These are phyloP conservation scores for Orbilia blumenaviensis DNA, from an alignment of 2,329 filamentous ascomycete genomes.

Conservation along the genomic window DNA sequence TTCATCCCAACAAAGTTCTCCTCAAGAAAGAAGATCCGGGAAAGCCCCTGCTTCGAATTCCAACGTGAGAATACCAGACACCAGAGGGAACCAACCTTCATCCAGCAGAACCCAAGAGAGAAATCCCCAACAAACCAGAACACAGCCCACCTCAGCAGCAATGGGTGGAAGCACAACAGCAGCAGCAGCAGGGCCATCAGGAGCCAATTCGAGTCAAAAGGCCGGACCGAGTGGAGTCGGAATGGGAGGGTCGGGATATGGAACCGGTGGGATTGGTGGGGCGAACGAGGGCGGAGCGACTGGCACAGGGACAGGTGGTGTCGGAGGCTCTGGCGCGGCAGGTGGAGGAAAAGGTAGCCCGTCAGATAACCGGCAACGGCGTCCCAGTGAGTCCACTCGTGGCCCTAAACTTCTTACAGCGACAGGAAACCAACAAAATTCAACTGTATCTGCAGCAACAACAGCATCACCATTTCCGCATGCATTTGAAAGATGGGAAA, in stretches of 20 bases:
- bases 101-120: slow-evolving; percentile 30
- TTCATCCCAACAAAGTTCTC: slow-evolving; percentile 44
- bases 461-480: slow-evolving; percentile 75
- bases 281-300: slow-evolving; percentile 46
- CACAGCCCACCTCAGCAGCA: slow-evolving; percentile 52
- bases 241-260: slow-evolving; percentile 34
- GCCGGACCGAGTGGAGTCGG: slow-evolving; percentile 32
- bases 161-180: slow-evolving; percentile 55
- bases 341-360: slow-evolving; percentile 58
- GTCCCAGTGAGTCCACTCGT: slow-evolving; percentile 57
- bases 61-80: slow-evolving; percentile 47
- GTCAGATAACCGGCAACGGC: slow-evolving; percentile 55
- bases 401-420: slow-evolving; percentile 55
- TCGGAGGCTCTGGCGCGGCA: slow-evolving; percentile 55
- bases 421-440: slow-evolving; percentile 53
- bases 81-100: slow-evolving; percentile 35
- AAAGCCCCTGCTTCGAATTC: slow-evolving; percentile 27
- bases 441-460: slow-evolving; percentile 55
- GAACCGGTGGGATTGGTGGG: slow-evolving; percentile 18
- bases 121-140: slow-evolving; percentile 36
- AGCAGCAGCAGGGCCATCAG: slow-evolving; percentile 49
- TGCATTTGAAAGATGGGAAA: slow-evolving; percentile 97
- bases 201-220: slow-evolving; percentile 47
- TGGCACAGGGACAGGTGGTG: slow-evolving; percentile 51
- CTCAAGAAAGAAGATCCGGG: slow-evolving; percentile 41